Conservation (phyloP, 2,329 filamentous ascomycete genomes). For the Penicillium sp. region DNA sequence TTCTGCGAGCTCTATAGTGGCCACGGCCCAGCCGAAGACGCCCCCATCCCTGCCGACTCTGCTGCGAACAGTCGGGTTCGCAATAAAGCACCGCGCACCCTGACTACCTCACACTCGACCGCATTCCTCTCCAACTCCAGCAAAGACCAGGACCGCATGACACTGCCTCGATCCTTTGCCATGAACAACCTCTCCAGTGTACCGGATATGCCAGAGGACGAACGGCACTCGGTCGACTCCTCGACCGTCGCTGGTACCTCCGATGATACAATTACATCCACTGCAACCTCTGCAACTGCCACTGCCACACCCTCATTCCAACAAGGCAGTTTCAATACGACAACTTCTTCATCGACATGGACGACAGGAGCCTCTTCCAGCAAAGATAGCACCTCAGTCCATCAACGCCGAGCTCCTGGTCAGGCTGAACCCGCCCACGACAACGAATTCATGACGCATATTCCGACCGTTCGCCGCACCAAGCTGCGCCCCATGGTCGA, state of each 20-base stretch:
- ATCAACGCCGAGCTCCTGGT: constrained; percentile 27
- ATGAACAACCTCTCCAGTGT: constrained; percentile 37
- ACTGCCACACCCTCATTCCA: constrained; percentile 19
- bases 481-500: constrained; percentile 66
- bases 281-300: constrained; percentile 14
- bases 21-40: constrained; percentile 62
- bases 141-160: constrained; percentile 33
- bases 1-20: constrained; percentile 69
- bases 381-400: constrained; percentile 18
- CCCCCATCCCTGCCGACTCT: constrained; percentile 56
- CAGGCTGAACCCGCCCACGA: constrained; percentile 34
- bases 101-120: constrained; percentile 37
- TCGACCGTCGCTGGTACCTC: constrained; percentile 41
- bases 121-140: constrained; percentile 30
- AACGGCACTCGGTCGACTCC: constrained; percentile 32
- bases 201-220: constrained; percentile 27
- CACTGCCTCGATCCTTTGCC: constrained; percentile 41
- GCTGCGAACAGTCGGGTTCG: constrained; percentile 23
- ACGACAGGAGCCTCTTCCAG: constrained; percentile 17
- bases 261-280: constrained; percentile 39
- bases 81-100: constrained; percentile 32
- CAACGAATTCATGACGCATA: constrained; percentile 53
- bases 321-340: neutral
- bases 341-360: constrained; percentile 1
- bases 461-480: constrained; percentile 64